Percentiles rank a stretch among this genome's conserved stretches.
These are phyloP conservation scores for Leccinum pachyderme DNA, from an alignment of 1,284 basidiomycete genomes.

Conservation along the genomic window DNA sequence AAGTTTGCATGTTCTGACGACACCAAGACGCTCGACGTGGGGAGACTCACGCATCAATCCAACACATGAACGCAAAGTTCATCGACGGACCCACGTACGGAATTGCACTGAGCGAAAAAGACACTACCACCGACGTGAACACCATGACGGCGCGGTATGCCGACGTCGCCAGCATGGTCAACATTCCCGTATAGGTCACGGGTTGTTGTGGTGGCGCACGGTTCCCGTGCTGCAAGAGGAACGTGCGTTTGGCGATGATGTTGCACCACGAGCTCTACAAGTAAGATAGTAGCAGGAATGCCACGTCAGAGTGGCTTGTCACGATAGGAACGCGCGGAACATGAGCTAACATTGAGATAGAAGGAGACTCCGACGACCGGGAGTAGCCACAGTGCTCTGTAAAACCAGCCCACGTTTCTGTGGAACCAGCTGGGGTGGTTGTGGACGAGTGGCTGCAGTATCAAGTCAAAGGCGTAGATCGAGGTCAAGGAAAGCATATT, in stretches of 20 bases:
- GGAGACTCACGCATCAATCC: conserved; percentile 75
- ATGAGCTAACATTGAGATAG: conserved; percentile 67
- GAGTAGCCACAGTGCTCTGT: conserved; percentile 71
- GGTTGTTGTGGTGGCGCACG: conserved; percentile 47
- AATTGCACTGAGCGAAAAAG: conserved; percentile 59
- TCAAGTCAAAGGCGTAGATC: conserved; percentile 68
- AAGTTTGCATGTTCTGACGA: conserved; percentile 1
- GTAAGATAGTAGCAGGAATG: conserved; percentile 5
- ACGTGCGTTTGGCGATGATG: conserved; percentile 69
- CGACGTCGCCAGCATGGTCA: conserved; percentile 71
- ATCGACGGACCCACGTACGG: conserved; percentile 60
- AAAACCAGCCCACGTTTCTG: conserved; percentile 70
- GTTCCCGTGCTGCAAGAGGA: conserved; percentile 62
- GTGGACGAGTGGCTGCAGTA: conserved; percentile 68
- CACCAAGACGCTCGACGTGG: conserved; percentile 1
- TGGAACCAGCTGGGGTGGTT: conserved; percentile 65
- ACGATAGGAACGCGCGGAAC: conserved; percentile 5
- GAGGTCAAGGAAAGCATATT: conserved; percentile 68
- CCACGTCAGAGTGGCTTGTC: conserved; percentile 14
- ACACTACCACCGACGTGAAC: conserved; percentile 68
- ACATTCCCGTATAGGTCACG: conserved; percentile 64
- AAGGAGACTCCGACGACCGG: conserved; percentile 70
- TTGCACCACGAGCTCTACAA: conserved; percentile 70
- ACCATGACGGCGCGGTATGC: conserved; percentile 80
- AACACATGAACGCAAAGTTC: conserved; percentile 74